Base-by-base conservation (phyloP, 1,284 basidiomycete species). In the Pseudozyma hubeiensis region DNA sequence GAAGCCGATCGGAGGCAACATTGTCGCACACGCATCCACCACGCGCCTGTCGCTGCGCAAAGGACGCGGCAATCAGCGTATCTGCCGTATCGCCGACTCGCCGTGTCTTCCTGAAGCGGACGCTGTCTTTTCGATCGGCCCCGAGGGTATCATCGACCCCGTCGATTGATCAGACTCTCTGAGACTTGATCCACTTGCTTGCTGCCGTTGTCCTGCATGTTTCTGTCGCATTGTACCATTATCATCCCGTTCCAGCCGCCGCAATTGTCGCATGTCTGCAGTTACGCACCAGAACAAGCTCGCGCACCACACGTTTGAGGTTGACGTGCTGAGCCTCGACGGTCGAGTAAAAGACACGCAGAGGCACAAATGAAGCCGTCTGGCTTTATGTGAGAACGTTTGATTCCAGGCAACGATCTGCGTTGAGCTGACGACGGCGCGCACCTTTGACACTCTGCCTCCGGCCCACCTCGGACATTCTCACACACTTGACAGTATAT, bases 61-160 rank as follows among this genome's bases (percentile, higher is more conserved):
- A 85, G 92, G 91, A 33, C 89, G 96, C 40, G 97, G 92, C 9
- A 92, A 93, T 65, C 95, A 93, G 53, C 92, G 97, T 74, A 91
- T 94, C 49, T 97, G 94, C 86, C 96, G 95, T 86, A 96, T 99
- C 73, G 96, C 97, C 70, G 97, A 99, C 86, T 97, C 94, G 7
- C 97, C 97, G 0, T 98, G 95, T 86, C 87, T 99, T 44, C 97
- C 97, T 7, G 97, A 99, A 85, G 93, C 93, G 64, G 96, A 99
- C 84, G 94, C 92, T 4, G 92, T 93, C 70, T 99, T 98, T 84
- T 92, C 94, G 33, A 99, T 99, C 85, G 82, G 80, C 29, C 79
- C 82, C 14, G 82, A 85, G 45, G 85, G 85, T 40, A 86, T 86
- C 51, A 73, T 77, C 17, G 85, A 86, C 53, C 84, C 85, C 10